These are phyloP conservation scores for Aspergillus panamensis DNA, from an alignment of 495 filamentous ascomycete genomes.

Conservation along the genomic window DNA sequence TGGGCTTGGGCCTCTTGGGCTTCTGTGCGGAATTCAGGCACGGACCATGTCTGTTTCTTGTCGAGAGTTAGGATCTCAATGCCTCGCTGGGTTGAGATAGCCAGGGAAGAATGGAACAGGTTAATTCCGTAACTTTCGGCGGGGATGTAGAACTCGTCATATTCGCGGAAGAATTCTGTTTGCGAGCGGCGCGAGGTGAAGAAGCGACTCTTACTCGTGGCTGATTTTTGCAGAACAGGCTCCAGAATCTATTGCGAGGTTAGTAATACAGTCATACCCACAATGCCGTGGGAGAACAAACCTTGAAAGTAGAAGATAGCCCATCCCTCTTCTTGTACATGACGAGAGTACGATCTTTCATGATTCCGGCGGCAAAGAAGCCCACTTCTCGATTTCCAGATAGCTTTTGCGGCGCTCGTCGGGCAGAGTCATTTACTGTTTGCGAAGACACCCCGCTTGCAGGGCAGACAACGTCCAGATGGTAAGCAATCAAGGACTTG, in stretches of 20 bases:
- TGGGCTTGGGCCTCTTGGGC: slow-evolving; percentile 53
- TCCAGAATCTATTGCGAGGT: slow-evolving; percentile 65
- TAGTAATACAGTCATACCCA: background rate
- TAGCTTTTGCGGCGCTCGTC: slow-evolving; percentile 84
- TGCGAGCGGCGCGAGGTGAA: slow-evolving; percentile 62
- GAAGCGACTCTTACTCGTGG: slow-evolving; percentile 57
- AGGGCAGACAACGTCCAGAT: slow-evolving; percentile 84
- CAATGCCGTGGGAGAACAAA: slow-evolving; percentile 19
- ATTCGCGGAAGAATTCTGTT: slow-evolving; percentile 96
- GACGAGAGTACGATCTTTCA: slow-evolving; percentile 93
- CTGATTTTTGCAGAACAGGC: slow-evolving; percentile 80
- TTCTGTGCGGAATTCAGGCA: slow-evolving; percentile 71
- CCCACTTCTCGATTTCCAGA: slow-evolving; percentile 85
- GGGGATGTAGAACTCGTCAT: slow-evolving; percentile 97
- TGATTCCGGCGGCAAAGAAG: slow-evolving; percentile 90
- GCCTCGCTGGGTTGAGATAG: slow-evolving; percentile 85
- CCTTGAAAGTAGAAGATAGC: slow-evolving; percentile 87
- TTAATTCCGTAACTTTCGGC: slow-evolving; percentile 95
- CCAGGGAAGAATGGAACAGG: slow-evolving; percentile 88
- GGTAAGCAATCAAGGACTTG: slow-evolving; percentile 87
- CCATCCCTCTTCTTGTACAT: slow-evolving; percentile 97
- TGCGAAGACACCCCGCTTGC: slow-evolving; percentile 56
- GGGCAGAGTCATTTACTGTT: slow-evolving; percentile 55
- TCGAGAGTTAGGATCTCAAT: slow-evolving; percentile 95
- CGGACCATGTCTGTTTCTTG: slow-evolving; percentile 87